Percentiles rank a stretch among this genome's conserved stretches.
Conservation (phyloP, 1,284 basidiomycete genomes). For the Sphagnurus paluster region DNA sequence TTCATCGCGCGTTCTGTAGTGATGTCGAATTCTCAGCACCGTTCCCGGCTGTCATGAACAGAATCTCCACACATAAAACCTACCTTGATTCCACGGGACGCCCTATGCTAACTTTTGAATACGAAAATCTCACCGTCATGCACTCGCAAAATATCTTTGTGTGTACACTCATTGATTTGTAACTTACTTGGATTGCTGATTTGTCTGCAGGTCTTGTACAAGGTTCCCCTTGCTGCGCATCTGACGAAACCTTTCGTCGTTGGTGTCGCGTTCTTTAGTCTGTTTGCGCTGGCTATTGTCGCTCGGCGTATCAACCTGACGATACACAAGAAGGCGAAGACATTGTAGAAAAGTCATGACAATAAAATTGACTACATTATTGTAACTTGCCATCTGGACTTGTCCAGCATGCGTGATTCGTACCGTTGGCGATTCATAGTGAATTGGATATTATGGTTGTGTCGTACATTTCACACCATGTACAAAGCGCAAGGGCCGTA, state of each 20-base stretch:
- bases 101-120: slow-evolving; percentile 74
- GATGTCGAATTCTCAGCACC: slow-evolving; percentile 78
- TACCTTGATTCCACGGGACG: slow-evolving; percentile 96
- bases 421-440: too few species aligned
- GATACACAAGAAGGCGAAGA: slow-evolving; percentile 57
- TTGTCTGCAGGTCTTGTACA: slow-evolving; percentile 94
- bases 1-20: slow-evolving; percentile 38
- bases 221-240: slow-evolving; percentile 72
- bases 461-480: slow-evolving; percentile 19
- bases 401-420: too few species aligned
- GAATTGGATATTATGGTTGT: too few species aligned
- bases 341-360: slow-evolving; percentile 29
- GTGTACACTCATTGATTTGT: slow-evolving; percentile 33
- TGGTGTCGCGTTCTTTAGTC: slow-evolving; percentile 60
- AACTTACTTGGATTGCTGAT: too few species aligned
- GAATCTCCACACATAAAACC: slow-evolving; percentile 69
- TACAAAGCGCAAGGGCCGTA: too few species aligned
- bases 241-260: slow-evolving; percentile 84
- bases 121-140: slow-evolving; percentile 75
- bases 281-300: slow-evolving; percentile 64
- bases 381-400: slow-evolving; percentile 16
- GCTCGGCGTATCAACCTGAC: slow-evolving; percentile 67
- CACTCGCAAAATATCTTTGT: slow-evolving; percentile 79
- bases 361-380: slow-evolving; percentile 9
- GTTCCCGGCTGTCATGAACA: slow-evolving; percentile 70